These are phyloP conservation scores for Lipomyces oligophaga DNA, from an alignment of 805 yeast genomes.

Conservation along the genomic window DNA sequence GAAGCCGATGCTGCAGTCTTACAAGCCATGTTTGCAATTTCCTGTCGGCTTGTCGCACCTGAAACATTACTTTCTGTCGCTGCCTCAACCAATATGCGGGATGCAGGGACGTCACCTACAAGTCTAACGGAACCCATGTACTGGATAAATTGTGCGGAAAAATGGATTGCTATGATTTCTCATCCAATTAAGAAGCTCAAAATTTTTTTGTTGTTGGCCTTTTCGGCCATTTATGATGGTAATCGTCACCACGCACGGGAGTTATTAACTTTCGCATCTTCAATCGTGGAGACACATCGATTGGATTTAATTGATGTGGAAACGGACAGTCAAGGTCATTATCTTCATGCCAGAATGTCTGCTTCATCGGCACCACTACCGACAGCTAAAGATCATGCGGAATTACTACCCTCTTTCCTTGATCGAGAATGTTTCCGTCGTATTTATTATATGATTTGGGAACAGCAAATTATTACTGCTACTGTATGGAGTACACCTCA, in stretches of 20 bases:
- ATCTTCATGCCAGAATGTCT: neutral
- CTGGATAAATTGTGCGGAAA: constrained; percentile 25
- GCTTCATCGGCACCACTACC: neutral
- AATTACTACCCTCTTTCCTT: constrained; percentile 11
- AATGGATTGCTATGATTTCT: constrained; percentile 9
- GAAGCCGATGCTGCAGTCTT: constrained; percentile 20
- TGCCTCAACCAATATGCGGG: neutral
- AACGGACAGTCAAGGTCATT: constrained; percentile 10
- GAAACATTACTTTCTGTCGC: neutral
- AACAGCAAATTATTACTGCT: constrained; percentile 11
- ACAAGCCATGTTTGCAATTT: constrained; percentile 24
- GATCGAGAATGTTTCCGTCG: constrained; percentile 23
- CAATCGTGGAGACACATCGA: constrained; percentile 11
- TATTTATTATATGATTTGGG: constrained; percentile 16
- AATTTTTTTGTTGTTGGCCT: constrained; percentile 14
- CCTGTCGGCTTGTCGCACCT: constrained; percentile 18
- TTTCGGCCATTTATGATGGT: constrained; percentile 21
- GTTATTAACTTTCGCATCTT: constrained; percentile 7
- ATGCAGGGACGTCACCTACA: neutral
- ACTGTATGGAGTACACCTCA: constrained; percentile 12
- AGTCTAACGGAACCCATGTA: constrained; percentile 22
- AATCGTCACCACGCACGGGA: constrained; percentile 17
- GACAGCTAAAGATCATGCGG: constrained; percentile 3
- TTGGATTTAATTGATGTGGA: constrained; percentile 17
- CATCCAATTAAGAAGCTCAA: constrained; percentile 19